Base-by-base conservation (phyloP, 129 eudicot genomes). In the Escallonia rubra region DNA sequence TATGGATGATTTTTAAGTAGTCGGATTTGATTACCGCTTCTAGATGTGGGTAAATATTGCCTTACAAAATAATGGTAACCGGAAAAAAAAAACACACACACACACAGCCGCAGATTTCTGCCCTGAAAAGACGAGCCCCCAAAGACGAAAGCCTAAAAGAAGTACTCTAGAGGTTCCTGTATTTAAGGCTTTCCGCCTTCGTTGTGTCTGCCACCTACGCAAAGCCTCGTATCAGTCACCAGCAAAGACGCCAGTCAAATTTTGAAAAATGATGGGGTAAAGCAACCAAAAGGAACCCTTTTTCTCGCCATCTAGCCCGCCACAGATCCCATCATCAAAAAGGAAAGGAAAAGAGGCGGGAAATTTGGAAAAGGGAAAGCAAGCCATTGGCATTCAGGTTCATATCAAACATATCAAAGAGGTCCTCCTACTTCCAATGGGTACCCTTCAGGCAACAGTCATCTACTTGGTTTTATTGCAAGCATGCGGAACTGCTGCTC, bases 391-490 rank as follows among this genome's bases (percentile, higher is more conserved):
- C 47, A 41, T 61, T 41, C 6, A 60, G 64, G 47, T 11, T 60
- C 65, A 61, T 61, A 41, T 42, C 23, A 10, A 23, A 0, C 48
- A 4, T 13, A 8, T 8, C 14, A 41, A 14, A 61, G 59, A 54
- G 23, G 12, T 16, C 57, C 12, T 52, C 57, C 54, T 64, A 40
- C 3, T 9, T 23, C 6, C 8, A 55, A 64, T 63, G 70, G 64
- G 47, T 42, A 39, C 41, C 51, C 66, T 76, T 68, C 74, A 71
- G 44, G 71, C 67, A 0, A 44, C 71, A 2, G 2, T 58, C 34
- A 40, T 76, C 55, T 70, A 45, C 67, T 76, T 43, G 45, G 63
- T 71, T 16, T 10, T 68, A 57, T 42, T 65, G 23, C 61, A 3
- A 13, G 9, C 48, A 46, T 10, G 41, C 45, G 7, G 11, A 39